phyloP scores from a whole-genome alignment of 2,329 filamentous ascomycete genomes.

The Pseudogymnoascus pannorum region DNA sequence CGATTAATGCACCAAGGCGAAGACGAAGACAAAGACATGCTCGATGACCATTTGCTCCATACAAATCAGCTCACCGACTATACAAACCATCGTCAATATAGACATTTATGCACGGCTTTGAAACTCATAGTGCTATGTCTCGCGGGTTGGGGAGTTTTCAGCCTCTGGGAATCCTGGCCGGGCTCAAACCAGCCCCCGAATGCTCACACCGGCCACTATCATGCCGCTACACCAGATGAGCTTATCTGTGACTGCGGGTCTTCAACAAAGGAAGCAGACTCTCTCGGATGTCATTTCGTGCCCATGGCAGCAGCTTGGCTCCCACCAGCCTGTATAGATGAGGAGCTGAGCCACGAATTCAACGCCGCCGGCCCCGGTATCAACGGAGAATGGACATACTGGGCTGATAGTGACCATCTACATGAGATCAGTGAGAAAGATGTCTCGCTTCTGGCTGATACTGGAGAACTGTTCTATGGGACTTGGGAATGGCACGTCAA shows the following conservation, averaged over 20 bases:
- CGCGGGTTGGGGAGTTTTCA: too few species aligned
- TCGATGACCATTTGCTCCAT: too few species aligned
- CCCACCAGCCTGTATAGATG: slow-evolving; percentile 29
- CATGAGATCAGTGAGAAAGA: slow-evolving; percentile 15
- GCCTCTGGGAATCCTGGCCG: too few species aligned
- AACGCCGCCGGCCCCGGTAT: slow-evolving; percentile 25
- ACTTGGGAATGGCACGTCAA: slow-evolving; percentile 27
- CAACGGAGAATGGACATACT: slow-evolving; percentile 30
- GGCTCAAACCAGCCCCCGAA: too few species aligned
- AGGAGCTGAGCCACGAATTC: slow-evolving; percentile 30
- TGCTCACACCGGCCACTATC: too few species aligned
- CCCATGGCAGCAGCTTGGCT: slow-evolving; percentile 31
- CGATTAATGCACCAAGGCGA: too few species aligned
- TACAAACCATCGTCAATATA: too few species aligned
- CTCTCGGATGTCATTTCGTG: slow-evolving; percentile 30
- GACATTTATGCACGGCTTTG: too few species aligned
- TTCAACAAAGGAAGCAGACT: slow-evolving; percentile 24
- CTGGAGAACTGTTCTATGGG: slow-evolving; percentile 17
- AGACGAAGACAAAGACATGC: too few species aligned
- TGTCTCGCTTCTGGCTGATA: slow-evolving; percentile 19
- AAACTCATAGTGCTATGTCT: too few species aligned
- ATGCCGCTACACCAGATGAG: too few species aligned
- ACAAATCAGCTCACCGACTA: too few species aligned
- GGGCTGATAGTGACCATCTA: slow-evolving; percentile 24
- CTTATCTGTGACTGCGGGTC: slow-evolving; percentile 28